Percentiles rank a stretch among this genome's conserved stretches.
Conservation (phyloP, 495 filamentous ascomycete genomes). For the Neurospora sp. region DNA sequence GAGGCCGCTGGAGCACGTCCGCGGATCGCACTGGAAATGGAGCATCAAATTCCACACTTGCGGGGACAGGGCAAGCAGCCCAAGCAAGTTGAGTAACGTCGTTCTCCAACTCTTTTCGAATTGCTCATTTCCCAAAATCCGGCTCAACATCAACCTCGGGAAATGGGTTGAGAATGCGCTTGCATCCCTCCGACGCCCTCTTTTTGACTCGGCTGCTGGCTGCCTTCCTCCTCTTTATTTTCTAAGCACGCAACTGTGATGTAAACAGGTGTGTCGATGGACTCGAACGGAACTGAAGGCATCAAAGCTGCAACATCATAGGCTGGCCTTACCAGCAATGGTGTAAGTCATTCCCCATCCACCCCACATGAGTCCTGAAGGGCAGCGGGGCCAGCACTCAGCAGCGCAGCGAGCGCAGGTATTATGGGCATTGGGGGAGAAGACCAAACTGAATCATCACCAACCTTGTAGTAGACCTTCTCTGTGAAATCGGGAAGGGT, state of each 20-base stretch:
- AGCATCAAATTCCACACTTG: neutral
- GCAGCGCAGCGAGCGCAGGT: neutral
- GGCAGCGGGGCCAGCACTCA: neutral
- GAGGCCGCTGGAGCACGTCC: neutral
- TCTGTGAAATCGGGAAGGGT: constrained; percentile 48
- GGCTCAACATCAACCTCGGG: neutral
- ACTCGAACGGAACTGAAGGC: neutral
- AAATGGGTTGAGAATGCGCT: neutral
- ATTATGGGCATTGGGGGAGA: neutral
- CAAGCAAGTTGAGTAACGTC: neutral
- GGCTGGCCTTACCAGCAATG: neutral
- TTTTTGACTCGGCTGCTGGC: neutral
- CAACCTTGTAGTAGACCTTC: constrained; percentile 78
- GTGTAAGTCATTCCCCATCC: neutral
- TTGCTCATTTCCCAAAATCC: neutral
- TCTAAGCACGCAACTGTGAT: neutral
- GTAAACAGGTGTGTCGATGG: neutral
- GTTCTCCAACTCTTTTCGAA: neutral
- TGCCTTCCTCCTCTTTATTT: neutral
- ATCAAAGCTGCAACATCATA: neutral
- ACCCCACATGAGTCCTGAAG: neutral
- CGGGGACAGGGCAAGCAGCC: neutral
- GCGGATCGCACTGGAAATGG: neutral
- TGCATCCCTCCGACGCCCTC: neutral
- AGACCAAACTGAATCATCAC: constrained; percentile 20